A percentile compares a stretch with the other conserved stretches of the same genome.
Evolutionary conservation across 2,329 filamentous ascomycete species (phyloP).

Genomic region (Tothia fuscella): DNA sequence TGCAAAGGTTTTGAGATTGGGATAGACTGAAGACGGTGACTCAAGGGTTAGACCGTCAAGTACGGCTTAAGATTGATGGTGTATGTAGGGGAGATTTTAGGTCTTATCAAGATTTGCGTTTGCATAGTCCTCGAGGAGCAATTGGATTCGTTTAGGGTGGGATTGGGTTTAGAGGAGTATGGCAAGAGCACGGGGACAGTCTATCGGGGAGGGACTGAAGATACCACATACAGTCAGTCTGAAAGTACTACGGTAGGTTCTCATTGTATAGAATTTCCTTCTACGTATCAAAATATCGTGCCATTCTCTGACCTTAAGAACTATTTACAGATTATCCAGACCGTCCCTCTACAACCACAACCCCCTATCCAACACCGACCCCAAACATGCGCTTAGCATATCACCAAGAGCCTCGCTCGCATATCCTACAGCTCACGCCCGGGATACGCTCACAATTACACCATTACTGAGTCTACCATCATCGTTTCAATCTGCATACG

Average conservation of each 20-base stretch:
- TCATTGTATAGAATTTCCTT: no score
- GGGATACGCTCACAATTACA: conserved; percentile 37
- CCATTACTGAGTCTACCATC: conserved; percentile 70
- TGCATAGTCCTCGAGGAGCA: no score
- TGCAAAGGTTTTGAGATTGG: no score
- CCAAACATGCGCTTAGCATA: conserved; percentile 34
- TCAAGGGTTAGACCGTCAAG: no score
- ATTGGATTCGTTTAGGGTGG: no score
- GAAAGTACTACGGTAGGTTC: conserved; percentile 72
- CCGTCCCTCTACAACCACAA: conserved; percentile 65
- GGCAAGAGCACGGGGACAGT: conserved; percentile 20
- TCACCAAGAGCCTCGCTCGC: conserved; percentile 59
- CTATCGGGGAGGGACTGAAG: conserved; percentile 26
- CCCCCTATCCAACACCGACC: conserved; percentile 41
- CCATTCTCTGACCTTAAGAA: conserved; percentile 4
- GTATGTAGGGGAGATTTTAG: no score
- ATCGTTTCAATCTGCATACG: conserved; percentile 87
- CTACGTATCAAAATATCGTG: no score
- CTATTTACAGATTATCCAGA: conserved; percentile 59
- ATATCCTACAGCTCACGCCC: conserved; percentile 43
- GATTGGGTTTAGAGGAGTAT: not conserved
- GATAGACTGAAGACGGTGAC: no score
- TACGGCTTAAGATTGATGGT: no score
- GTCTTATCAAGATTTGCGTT: no score
- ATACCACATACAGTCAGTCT: conserved; percentile 70